Base-by-base conservation (phyloP, 331 rosid species). In the Telfairia occidentalis region DNA sequence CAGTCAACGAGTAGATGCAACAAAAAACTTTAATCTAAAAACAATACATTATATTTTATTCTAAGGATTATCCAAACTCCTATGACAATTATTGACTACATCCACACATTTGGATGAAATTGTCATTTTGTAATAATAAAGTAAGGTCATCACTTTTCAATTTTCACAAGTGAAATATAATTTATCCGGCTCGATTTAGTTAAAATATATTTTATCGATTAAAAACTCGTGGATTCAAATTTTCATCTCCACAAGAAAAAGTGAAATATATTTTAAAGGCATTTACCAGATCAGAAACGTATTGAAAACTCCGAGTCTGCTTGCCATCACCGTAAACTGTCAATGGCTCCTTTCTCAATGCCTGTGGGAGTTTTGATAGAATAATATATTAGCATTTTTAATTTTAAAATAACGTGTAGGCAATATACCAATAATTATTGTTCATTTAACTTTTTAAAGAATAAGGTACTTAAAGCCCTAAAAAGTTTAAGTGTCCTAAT, bases 251-350 rank as follows among this genome's bases (percentile, higher is more conserved):
- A n/a, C n/a, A n/a, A n/a, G 4, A 16, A 48, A 15, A 48, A 16
- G 5, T 48, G 13, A 2, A 48, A 46, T 54, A 23, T 54, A 24
- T 23, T 10, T 11, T 23, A 54, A 54, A 54, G 32, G 4, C 24
- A n/a, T 3, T 78, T 90, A 93, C 98, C 97, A 93, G 78, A 84
- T 93, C 98, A 9, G 97, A 89, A 64, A 93, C 98, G 81, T 50
- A 93, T 81, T 93, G 98, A 82, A 93, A 93, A 84, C 98, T 93
- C 79, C 98, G 81, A 54, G 98, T 93, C 75, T 91, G 98, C 81
- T 93, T 93, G 24, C 97, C 97, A 75, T 93, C 97, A 1, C 97
- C 97, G 78, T 93, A 93, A 75, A 91, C 98, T 34, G 98, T 93
- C 84, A 93, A 73, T 16, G 98, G 98, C 37, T 88, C 96, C 83